Percentiles rank a stretch among this genome's conserved stretches.
Evolutionary conservation across 768 basidiomycete genomes (phyloP).

Genomic region (Boletales sp.): DNA sequence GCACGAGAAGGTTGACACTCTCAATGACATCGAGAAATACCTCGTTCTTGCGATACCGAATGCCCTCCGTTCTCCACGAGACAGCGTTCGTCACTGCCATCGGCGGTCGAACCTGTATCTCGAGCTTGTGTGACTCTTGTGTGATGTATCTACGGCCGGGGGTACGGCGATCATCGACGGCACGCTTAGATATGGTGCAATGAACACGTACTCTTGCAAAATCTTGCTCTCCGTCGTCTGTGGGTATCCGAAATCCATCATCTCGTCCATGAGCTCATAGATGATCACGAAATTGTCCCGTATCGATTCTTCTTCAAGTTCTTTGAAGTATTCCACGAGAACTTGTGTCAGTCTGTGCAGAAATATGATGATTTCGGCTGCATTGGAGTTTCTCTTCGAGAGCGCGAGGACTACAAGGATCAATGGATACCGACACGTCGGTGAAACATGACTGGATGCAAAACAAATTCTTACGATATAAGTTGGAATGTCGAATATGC

Average conservation of each 20-base stretch:
- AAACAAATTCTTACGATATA: slow-evolving; percentile 69
- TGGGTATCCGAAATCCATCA: slow-evolving; percentile 99
- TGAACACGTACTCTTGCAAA: slow-evolving; percentile 74
- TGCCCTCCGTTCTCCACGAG: slow-evolving; percentile 97
- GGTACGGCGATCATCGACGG: not conserved
- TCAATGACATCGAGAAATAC: slow-evolving; percentile 99
- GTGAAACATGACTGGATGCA: not conserved
- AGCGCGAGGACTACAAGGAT: slow-evolving; percentile 76
- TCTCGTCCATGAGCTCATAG: slow-evolving; percentile 97
- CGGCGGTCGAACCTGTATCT: slow-evolving; percentile 87
- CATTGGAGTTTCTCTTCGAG: slow-evolving; percentile 94
- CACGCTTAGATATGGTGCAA: not conserved
- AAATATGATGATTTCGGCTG: slow-evolving; percentile 94
- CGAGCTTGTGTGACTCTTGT: slow-evolving; percentile 96
- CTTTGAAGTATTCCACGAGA: slow-evolving; percentile 98
- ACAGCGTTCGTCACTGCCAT: slow-evolving; percentile 98
- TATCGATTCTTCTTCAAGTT: slow-evolving; percentile 98
- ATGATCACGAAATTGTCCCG: slow-evolving; percentile 99
- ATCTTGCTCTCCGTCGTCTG: slow-evolving; percentile 99
- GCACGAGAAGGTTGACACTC: slow-evolving; percentile 90
- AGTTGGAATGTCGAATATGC: slow-evolving; percentile 97
- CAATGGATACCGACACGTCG: not conserved
- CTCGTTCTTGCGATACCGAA: slow-evolving; percentile 97
- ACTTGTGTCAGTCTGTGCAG: slow-evolving; percentile 91
- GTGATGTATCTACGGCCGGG: slow-evolving; percentile 77